phyloP scores from a whole-genome alignment of 257 asterid species.

The Primulina huaijiensis region DNA sequence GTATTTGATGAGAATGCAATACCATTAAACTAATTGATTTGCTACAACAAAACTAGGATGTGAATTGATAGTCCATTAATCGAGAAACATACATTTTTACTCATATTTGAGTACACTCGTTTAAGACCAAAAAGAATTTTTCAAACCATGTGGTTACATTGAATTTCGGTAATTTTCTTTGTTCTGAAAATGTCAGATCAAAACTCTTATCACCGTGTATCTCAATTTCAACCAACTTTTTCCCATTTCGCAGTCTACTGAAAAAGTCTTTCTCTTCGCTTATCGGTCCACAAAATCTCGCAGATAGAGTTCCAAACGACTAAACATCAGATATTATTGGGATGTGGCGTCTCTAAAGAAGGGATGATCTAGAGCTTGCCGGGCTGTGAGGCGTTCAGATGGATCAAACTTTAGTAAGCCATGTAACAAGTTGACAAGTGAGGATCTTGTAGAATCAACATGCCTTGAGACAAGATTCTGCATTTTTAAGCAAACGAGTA shows the following conservation, averaged over 20 bases:
- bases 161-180: too few relatives aligned
- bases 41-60: too few relatives aligned
- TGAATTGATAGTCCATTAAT: too few relatives aligned
- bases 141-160: too few relatives aligned
- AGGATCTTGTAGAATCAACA: conserved; percentile 36
- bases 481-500: conserved; percentile 18
- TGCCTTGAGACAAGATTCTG: conserved; percentile 55
- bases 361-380: conserved; percentile 65
- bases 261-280: not conserved
- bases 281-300: not conserved
- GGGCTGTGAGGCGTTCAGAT: conserved; percentile 57
- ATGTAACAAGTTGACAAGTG: conserved; percentile 50
- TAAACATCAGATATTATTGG: conserved; percentile 3
- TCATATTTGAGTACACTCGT: too few relatives aligned
- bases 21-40: too few relatives aligned
- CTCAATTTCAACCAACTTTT: not conserved
- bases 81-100: too few relatives aligned
- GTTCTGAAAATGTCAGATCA: not conserved
- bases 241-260: not conserved
- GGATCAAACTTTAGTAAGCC: conserved; percentile 67
- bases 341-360: conserved; percentile 45
- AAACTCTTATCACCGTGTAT: not conserved
- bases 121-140: too few relatives aligned
- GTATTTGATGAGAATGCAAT: too few relatives aligned
- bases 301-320: not conserved